Evolutionary conservation across 495 filamentous ascomycete genomes (phyloP).

Genomic region (Pyrenula aspistea): DNA sequence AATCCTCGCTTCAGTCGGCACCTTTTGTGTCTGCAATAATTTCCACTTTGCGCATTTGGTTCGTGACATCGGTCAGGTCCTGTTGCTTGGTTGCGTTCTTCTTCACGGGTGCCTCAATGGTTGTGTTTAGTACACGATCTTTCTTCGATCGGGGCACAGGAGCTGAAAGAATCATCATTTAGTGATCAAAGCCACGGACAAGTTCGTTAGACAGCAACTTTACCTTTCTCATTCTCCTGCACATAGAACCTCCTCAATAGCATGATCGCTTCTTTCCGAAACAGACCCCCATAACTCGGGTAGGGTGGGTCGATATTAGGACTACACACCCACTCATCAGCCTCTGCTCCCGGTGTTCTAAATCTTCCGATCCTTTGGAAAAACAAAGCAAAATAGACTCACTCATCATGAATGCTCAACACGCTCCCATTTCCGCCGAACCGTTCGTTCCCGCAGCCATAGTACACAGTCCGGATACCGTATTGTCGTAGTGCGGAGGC

Average conservation of each 20-base stretch:
- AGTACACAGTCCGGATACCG: constrained; percentile 72
- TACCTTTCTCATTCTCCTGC: constrained; percentile 87
- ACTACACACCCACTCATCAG: no score
- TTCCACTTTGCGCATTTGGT: no score
- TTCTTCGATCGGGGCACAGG: constrained; percentile 49
- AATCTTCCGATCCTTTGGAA: no score
- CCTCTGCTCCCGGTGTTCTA: no score
- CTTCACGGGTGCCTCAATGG: constrained; percentile 10
- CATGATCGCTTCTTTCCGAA: constrained; percentile 80
- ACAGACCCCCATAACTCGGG: constrained; percentile 69
- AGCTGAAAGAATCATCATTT: constrained; percentile 25
- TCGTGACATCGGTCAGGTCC: neutral
- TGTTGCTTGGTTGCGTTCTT: no score
- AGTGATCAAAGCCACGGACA: constrained; percentile 1
- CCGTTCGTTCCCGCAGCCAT: constrained; percentile 88
- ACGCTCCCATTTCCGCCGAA: constrained; percentile 95
- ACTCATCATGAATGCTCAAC: constrained; percentile 72
- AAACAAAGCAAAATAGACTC: constrained; percentile 12
- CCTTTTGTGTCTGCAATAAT: no score
- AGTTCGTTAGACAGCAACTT: constrained; percentile 3
- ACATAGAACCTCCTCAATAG: constrained; percentile 87
- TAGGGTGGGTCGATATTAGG: constrained; percentile 56
- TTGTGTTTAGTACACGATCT: constrained; percentile 36
- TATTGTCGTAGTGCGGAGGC: constrained; percentile 83
- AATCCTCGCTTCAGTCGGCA: no score